Evolutionary conservation across 1,139 yeast genomes (phyloP).

Genomic region (Yamadazyma triangularis): DNA sequence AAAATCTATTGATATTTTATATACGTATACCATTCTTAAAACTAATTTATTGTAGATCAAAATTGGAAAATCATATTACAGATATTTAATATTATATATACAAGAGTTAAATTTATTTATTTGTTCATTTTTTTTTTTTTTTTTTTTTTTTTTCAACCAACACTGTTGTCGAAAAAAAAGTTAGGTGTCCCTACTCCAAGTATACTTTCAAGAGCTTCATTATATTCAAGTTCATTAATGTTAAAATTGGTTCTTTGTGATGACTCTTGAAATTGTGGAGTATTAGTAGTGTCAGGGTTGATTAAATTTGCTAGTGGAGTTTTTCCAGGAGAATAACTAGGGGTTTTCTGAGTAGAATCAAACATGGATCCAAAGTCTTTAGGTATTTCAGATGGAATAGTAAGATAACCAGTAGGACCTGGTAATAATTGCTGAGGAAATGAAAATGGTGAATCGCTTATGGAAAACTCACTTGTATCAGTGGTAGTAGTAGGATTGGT

Average conservation of each 20-base stretch:
- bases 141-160: no score
- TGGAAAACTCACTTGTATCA: slow-evolving; percentile 6
- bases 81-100: no score
- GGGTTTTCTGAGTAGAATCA: neutral
- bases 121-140: no score
- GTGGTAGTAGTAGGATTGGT: neutral
- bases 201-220: slow-evolving; percentile 8
- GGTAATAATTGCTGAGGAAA: slow-evolving; percentile 6
- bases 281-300: no score
- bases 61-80: neutral
- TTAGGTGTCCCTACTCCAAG: slow-evolving; percentile 25
- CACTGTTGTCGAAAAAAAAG: slow-evolving; percentile 36
- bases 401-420: slow-evolving; percentile 13
- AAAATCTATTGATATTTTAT: neutral
- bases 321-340: neutral
- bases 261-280: neutral
- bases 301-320: neutral
- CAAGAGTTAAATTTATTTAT: no score
- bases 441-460: slow-evolving; percentile 11
- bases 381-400: slow-evolving; percentile 6
- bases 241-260: no score
- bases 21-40: neutral
- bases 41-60: neutral
- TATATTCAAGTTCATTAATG: slow-evolving; percentile 6
- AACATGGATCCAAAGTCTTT: neutral